Conservation (phyloP, 1,284 basidiomycete genomes). For the Coriolopsis trogii region DNA sequence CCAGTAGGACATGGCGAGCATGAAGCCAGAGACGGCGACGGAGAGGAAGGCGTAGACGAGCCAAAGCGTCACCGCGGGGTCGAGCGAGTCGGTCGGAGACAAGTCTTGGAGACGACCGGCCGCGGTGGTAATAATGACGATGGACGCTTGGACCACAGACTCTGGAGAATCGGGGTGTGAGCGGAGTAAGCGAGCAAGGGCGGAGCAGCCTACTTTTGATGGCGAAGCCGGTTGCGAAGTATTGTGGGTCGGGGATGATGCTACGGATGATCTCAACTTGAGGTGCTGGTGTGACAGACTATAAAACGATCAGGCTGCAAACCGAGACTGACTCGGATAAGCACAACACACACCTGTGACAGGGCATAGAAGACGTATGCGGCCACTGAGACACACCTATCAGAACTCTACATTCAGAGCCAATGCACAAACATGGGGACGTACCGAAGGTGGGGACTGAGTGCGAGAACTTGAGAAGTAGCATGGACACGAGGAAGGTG, state of each 20-base stretch:
- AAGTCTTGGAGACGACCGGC: conserved; percentile 47
- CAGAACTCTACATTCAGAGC: too few relatives aligned
- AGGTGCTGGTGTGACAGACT: conserved; percentile 46
- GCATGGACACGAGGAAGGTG: conserved; percentile 46
- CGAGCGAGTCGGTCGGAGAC: conserved; percentile 41
- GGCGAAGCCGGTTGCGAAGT: conserved; percentile 47
- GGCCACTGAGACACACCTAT: conserved; percentile 36
- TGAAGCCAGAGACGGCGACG: conserved; percentile 40
- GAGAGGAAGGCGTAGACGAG: conserved; percentile 44
- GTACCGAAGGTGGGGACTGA: conserved; percentile 42
- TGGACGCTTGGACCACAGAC: conserved; percentile 45
- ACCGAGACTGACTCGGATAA: too few relatives aligned
- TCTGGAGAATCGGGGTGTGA: conserved; percentile 26
- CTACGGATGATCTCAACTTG: conserved; percentile 49
- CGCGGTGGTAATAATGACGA: conserved; percentile 48
- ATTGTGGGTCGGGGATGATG: conserved; percentile 44
- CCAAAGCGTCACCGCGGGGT: conserved; percentile 46
- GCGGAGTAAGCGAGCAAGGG: neutral
- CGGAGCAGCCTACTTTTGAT: conserved; percentile 40
- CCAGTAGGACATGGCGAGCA: conserved; percentile 38
- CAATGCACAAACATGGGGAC: conserved; percentile 11
- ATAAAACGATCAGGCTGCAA: neutral
- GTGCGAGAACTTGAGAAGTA: conserved; percentile 44
- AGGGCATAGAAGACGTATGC: conserved; percentile 49
- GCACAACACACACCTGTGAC: conserved; percentile 37